Evolutionary conservation across 345 rosid species (phyloP).

Genomic region (Eutrema japonicum): DNA sequence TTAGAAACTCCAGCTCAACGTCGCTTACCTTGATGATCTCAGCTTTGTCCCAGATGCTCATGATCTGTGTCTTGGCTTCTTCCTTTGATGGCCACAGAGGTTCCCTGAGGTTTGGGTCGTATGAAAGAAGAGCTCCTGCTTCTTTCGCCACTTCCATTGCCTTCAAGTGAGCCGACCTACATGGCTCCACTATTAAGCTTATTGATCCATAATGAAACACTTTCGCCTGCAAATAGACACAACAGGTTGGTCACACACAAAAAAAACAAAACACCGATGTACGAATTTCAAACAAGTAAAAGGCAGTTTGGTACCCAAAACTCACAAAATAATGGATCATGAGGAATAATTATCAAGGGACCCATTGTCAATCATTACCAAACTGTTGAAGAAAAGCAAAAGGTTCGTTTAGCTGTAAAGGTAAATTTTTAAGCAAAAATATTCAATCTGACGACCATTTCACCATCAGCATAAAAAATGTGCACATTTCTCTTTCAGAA

Average conservation of each 20-base stretch:
- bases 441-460: slow-evolving; percentile 15
- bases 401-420: slow-evolving; percentile 38
- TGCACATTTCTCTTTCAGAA: background rate
- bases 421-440: background rate
- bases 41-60: slow-evolving; percentile 73
- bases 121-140: slow-evolving; percentile 67
- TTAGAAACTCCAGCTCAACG: slow-evolving; percentile 58
- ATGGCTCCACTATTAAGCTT: slow-evolving; percentile 71
- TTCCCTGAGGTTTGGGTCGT: slow-evolving; percentile 69
- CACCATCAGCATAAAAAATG: slow-evolving; percentile 22
- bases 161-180: slow-evolving; percentile 64
- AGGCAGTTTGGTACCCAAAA: background rate
- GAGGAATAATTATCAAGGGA: slow-evolving; percentile 29
- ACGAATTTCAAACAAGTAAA: slow-evolving; percentile 13
- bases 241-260: slow-evolving; percentile 20
- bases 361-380: slow-evolving; percentile 37
- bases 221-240: slow-evolving; percentile 50
- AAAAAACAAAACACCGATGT: background rate
- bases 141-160: slow-evolving; percentile 67
- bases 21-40: slow-evolving; percentile 66
- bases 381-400: slow-evolving; percentile 27
- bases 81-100: slow-evolving; percentile 70
- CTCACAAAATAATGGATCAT: slow-evolving; percentile 6
- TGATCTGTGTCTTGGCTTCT: slow-evolving; percentile 61
- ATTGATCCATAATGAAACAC: slow-evolving; percentile 76